Evolutionary conservation across 2,329 filamentous ascomycete species (phyloP).

Genomic region (Hansfordia pulvinata): DNA sequence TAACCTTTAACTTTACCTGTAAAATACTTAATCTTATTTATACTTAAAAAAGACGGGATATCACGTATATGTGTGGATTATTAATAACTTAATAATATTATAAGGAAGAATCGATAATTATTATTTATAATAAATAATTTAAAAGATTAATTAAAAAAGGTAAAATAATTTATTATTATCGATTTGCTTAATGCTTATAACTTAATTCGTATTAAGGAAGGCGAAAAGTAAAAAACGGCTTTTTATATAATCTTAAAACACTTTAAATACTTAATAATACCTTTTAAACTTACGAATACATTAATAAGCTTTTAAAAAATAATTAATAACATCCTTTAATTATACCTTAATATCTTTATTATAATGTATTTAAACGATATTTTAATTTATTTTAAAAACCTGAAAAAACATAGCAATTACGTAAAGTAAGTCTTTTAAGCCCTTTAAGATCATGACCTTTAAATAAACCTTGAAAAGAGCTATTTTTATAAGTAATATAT

Average conservation of each 20-base stretch:
- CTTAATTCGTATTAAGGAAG: constrained; percentile 9
- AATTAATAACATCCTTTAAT: constrained; percentile 4
- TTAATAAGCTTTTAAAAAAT: constrained; percentile 4
- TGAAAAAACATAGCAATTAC: constrained; percentile 11
- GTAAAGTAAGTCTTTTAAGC: constrained; percentile 9
- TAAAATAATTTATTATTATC: constrained; percentile 4
- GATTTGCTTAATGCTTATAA: constrained; percentile 7
- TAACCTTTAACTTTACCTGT: constrained; percentile 1
- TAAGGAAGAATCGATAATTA: constrained; percentile 10
- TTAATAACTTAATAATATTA: constrained; percentile 10
- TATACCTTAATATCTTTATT: constrained; percentile 3
- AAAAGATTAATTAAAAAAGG: constrained; percentile 6
- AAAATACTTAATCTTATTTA: constrained; percentile 5
- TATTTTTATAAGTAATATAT: constrained; percentile 14
- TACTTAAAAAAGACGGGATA: constrained; percentile 7
- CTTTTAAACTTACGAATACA: constrained; percentile 12
- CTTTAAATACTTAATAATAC: constrained; percentile 17
- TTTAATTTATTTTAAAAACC: constrained; percentile 12
- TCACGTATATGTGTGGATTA: constrained; percentile 12
- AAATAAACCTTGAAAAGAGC: constrained; percentile 14
- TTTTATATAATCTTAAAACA: constrained; percentile 12
- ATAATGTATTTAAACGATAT: constrained; percentile 9
- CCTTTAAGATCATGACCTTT: constrained; percentile 1
- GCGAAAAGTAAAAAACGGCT: constrained; percentile 16
- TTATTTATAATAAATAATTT: constrained; percentile 10